Base-by-base conservation (phyloP, 2,329 filamentous ascomycete species). In the Tolypocladium endophyticum region DNA sequence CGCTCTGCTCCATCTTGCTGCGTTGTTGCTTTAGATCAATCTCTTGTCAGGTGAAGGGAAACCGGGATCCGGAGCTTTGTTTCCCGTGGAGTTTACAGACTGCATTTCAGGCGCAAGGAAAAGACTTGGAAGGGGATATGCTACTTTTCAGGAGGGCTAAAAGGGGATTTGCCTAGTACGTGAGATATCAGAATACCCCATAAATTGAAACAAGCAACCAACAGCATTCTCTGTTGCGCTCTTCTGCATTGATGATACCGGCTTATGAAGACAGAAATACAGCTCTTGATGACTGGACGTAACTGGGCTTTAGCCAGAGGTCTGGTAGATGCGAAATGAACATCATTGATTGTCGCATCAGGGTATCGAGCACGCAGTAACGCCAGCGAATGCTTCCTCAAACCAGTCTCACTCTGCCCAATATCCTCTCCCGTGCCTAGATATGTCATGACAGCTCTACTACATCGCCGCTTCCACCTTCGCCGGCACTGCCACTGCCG, bases 51-150 rank as follows among this genome's bases (percentile, higher is more conserved):
- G 50, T n/a, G 30, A 14, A 23, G 30, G 30, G 50, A 35, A 23
- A 36, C 20, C 9, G 30, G 30, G 20, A 14, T 36, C 35, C 25
- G 30, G 50, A 8, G 18, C 8, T 20, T 23, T 54, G 9, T 45
- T 8, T 9, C 56, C 35, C 23, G 33, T 25, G 25, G 25, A 52
- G 43, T 36, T 45, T 43, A 28, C 55, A 41, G 38, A 52, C 43
- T 58, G 56, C 56, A 58, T 58, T 58, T 50, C 43, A 50, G 56
- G 56, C 56, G 56, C 56, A 58, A 28, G 41, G 56, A 20, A 43
- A 50, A 58, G 36, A 54, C n/a, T 38, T 23, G 28, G 35, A 45
- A 47, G 55, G 55, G 43, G 55, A 11, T n/a, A 57, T 41, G 39
- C 36, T 45, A 23, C 28, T 47, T 54, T 35, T 36, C 9, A 36